A percentile compares a stretch with the other conserved stretches of the same genome.
phyloP scores from a whole-genome alignment of 2,329 filamentous ascomycete species.

The Monilinia fructicola region DNA sequence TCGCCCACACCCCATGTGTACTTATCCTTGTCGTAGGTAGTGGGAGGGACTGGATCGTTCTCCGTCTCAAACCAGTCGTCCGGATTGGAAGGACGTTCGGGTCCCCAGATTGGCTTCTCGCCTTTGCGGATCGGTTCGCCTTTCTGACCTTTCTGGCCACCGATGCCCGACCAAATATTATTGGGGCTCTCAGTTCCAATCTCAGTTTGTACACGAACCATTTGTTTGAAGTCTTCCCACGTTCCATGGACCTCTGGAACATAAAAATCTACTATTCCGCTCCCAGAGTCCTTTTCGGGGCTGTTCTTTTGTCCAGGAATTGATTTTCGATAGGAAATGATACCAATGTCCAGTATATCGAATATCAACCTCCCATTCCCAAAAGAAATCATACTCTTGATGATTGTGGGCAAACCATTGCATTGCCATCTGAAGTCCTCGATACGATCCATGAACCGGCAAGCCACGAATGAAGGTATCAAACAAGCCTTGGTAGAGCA shows the following conservation, averaged over 20 bases:
- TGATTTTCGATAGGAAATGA: conserved; percentile 67
- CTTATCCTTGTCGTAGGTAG: conserved; percentile 72
- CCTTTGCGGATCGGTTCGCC: conserved; percentile 41
- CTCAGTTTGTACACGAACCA: conserved; percentile 73
- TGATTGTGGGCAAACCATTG: conserved; percentile 89
- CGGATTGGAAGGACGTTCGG: conserved; percentile 65
- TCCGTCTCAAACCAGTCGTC: conserved; percentile 71
- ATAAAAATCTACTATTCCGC: conserved; percentile 73
- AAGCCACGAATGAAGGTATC: conserved; percentile 70
- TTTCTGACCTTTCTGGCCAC: conserved; percentile 41
- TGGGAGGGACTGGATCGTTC: conserved; percentile 72
- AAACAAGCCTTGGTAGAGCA: conserved; percentile 84
- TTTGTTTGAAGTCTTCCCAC: conserved; percentile 78
- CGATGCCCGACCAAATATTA: conserved; percentile 61
- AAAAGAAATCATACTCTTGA: conserved; percentile 86
- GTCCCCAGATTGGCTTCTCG: conserved; percentile 79
- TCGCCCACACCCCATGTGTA: conserved; percentile 87
- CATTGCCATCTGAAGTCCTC: conserved; percentile 89
- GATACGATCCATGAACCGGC: conserved; percentile 87
- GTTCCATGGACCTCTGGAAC: conserved; percentile 71
- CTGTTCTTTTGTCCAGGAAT: conserved; percentile 68
- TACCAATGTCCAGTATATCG: conserved; percentile 88
- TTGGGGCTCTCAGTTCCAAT: conserved; percentile 64
- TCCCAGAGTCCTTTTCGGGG: conserved; percentile 82
- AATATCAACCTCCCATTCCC: conserved; percentile 95